Percentiles rank a stretch among this genome's conserved stretches.
Evolutionary conservation across 257 asterid species (phyloP).

Genomic region (Nyctanthes arbortristis): DNA sequence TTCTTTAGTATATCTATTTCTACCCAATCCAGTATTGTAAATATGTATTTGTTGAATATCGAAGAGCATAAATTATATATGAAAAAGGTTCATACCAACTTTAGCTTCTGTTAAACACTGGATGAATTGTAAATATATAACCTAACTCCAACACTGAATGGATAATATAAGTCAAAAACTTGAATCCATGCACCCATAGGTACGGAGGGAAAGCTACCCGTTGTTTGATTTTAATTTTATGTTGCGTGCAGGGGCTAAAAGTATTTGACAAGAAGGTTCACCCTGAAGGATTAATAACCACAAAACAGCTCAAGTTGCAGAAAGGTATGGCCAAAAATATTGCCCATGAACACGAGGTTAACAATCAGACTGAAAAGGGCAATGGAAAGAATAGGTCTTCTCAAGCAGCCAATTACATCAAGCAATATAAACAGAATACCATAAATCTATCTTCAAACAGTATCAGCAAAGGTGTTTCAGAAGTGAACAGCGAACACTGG

Average conservation of each 20-base stretch:
- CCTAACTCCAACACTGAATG: neutral
- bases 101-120: constrained; percentile 1
- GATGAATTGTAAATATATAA: constrained; percentile 9
- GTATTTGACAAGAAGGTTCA: constrained; percentile 29
- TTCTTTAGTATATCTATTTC: neutral
- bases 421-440: constrained; percentile 12
- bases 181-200: neutral
- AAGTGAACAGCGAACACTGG: constrained; percentile 38
- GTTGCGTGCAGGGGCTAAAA: constrained; percentile 31
- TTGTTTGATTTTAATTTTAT: neutral
- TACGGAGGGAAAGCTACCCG: neutral
- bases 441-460: constrained; percentile 3
- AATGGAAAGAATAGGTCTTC: constrained; percentile 5
- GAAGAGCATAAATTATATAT: constrained; percentile 4
- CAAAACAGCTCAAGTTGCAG: constrained; percentile 14
- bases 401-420: constrained; percentile 15
- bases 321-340: constrained; percentile 1
- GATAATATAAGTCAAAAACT: neutral
- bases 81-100: constrained; percentile 11
- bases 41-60: neutral
- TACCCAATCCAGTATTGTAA: neutral
- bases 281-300: constrained; percentile 23
- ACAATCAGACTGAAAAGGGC: neutral
- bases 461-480: neutral
- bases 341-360: neutral